Evolutionary conservation across 345 rosid species (phyloP).

Genomic region (Gossypium raimondii): DNA sequence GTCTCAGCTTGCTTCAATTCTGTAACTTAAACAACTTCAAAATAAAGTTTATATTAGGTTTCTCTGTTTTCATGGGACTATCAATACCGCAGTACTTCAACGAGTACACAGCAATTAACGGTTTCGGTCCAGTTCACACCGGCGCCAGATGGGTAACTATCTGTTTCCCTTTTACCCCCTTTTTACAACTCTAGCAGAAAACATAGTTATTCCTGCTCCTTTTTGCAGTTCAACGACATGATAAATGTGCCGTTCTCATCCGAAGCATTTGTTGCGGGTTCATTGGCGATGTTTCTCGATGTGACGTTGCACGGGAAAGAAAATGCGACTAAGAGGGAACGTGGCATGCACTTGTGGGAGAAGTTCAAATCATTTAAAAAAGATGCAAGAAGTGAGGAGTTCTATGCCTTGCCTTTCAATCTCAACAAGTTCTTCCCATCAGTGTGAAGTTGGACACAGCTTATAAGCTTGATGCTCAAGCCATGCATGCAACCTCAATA

Average conservation of each 20-base stretch:
- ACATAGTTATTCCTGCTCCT: not conserved
- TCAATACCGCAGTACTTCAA: slow-evolving; percentile 87
- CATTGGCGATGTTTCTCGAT: slow-evolving; percentile 67
- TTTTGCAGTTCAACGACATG: slow-evolving; percentile 90
- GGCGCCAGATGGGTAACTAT: not conserved
- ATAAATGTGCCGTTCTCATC: slow-evolving; percentile 90
- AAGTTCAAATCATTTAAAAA: slow-evolving; percentile 74
- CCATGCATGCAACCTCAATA: not conserved
- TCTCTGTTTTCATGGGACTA: slow-evolving; percentile 81
- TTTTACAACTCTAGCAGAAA: slow-evolving; percentile 4
- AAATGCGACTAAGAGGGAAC: slow-evolving; percentile 52
- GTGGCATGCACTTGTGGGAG: slow-evolving; percentile 94
- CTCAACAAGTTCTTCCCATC: slow-evolving; percentile 97
- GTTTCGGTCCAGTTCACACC: slow-evolving; percentile 51
- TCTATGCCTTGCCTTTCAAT: slow-evolving; percentile 84
- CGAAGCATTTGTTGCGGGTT: slow-evolving; percentile 79
- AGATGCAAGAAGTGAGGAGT: slow-evolving; percentile 88
- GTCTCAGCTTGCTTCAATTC: slow-evolving; percentile 79
- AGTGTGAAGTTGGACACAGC: slow-evolving; percentile 35
- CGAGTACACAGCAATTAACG: slow-evolving; percentile 50
- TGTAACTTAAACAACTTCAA: slow-evolving; percentile 85
- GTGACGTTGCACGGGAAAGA: slow-evolving; percentile 57
- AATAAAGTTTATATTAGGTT: slow-evolving; percentile 70
- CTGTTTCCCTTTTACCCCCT: not conserved
- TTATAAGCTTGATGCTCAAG: not conserved